A percentile compares a stretch with the other conserved stretches of the same genome.
Evolutionary conservation across 2,329 filamentous ascomycete species (phyloP).

Genomic region (Colletotrichum zoysiae): DNA sequence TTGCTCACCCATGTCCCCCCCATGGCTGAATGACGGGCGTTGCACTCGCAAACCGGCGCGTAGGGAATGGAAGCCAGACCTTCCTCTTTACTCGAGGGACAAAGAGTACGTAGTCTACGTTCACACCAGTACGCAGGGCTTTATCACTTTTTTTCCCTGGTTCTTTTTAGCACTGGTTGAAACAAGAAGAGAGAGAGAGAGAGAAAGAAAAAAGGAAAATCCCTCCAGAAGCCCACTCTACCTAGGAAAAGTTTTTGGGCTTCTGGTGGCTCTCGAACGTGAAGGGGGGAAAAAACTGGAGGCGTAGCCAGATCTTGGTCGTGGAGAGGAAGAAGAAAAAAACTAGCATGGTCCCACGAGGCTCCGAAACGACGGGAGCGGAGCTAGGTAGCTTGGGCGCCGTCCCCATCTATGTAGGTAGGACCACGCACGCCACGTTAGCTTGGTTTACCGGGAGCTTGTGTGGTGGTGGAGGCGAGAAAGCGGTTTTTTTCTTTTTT

Average conservation of each 20-base stretch:
- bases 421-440: slow-evolving; percentile 1
- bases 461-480: slow-evolving; percentile 3
- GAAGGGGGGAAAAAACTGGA: slow-evolving; percentile 10
- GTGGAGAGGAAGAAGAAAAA: slow-evolving; percentile 6
- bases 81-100: slow-evolving; percentile 4
- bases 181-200: not conserved
- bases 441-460: slow-evolving; percentile 7
- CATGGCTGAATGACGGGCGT: slow-evolving; percentile 37
- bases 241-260: slow-evolving; percentile 27
- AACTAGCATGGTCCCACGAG: slow-evolving; percentile 35
- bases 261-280: slow-evolving; percentile 20
- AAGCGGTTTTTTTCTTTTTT: not conserved
- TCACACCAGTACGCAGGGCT: not conserved
- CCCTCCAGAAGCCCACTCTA: slow-evolving; percentile 5
- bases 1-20: slow-evolving; percentile 2
- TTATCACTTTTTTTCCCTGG: not conserved
- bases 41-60: slow-evolving; percentile 26
- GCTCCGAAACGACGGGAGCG: slow-evolving; percentile 36
- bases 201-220: not conserved
- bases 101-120: slow-evolving; percentile 34
- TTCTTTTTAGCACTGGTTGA: not conserved
- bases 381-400: slow-evolving; percentile 28
- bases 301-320: slow-evolving; percentile 35
- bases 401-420: not conserved
- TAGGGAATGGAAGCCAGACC: not conserved